These are phyloP conservation scores for Calamus simplicifolius DNA, from an alignment of 176 grass and related monocot species.

Conservation along the genomic window DNA sequence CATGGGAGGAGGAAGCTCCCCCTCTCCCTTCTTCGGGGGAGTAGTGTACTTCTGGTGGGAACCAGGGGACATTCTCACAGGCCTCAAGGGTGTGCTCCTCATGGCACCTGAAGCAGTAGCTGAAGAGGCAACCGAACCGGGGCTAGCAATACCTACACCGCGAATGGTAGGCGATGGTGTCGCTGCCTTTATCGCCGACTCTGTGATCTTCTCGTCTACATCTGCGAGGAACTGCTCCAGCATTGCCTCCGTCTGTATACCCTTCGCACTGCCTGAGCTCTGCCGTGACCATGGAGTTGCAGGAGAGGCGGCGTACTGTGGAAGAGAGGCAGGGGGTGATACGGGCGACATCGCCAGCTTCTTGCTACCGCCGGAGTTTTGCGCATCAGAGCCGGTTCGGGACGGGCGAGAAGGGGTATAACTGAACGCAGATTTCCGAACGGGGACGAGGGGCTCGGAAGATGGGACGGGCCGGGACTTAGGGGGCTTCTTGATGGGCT, in stretches of 20 bases:
- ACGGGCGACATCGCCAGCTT: constrained; percentile 32
- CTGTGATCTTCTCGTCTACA: constrained; percentile 50
- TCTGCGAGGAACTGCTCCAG: constrained; percentile 71
- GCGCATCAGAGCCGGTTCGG: constrained; percentile 41
- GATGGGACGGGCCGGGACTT: constrained; percentile 40
- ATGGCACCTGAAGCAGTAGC: constrained; percentile 57
- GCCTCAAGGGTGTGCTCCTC: constrained; percentile 67
- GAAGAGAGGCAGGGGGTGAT: constrained; percentile 49
- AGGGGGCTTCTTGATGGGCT: constrained; percentile 69
- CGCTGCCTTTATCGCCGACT: constrained; percentile 41
- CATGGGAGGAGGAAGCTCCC: constrained; percentile 80
- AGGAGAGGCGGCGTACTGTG: constrained; percentile 56
- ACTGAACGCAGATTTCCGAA: constrained; percentile 70
- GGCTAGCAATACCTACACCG: constrained; percentile 53
- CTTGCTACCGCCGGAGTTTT: constrained; percentile 56
- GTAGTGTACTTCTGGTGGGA: constrained; percentile 72
- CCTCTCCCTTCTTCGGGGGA: constrained; percentile 79
- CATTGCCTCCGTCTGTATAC: constrained; percentile 83
- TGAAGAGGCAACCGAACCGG: constrained; percentile 48
- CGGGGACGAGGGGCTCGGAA: constrained; percentile 69
- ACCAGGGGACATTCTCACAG: constrained; percentile 91
- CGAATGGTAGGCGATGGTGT: constrained; percentile 45
- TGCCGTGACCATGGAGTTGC: constrained; percentile 85
- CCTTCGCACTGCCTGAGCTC: constrained; percentile 59
- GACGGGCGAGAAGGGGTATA: constrained; percentile 54